Evolutionary conservation across 2,329 filamentous ascomycete species (phyloP).

Genomic region (Ascocoryne sarcoides): DNA sequence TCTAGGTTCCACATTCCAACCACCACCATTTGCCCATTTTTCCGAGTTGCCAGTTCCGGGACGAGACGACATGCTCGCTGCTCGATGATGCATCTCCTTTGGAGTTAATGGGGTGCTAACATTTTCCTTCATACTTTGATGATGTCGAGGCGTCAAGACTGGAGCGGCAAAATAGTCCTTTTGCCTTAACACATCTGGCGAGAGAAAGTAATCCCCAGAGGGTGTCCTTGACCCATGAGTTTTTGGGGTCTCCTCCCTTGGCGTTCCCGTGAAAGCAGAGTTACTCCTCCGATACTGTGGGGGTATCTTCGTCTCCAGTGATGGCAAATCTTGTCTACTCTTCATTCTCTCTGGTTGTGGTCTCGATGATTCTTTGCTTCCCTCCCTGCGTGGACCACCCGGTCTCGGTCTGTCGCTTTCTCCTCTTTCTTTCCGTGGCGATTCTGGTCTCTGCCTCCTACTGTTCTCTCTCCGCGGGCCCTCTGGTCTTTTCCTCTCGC

Average conservation of each 20-base stretch:
- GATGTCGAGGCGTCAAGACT: conserved; percentile 30
- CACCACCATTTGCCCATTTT: conserved; percentile 12
- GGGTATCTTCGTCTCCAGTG: conserved; percentile 27
- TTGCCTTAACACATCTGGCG: conserved; percentile 35
- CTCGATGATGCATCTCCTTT: conserved; percentile 20
- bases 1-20: neutral
- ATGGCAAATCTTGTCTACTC: conserved; percentile 27
- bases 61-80: conserved; percentile 13
- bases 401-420: neutral
- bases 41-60: conserved; percentile 16
- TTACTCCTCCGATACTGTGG: conserved; percentile 25
- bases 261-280: conserved; percentile 19
- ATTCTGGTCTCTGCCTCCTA: neutral
- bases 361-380: conserved; percentile 4
- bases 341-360: conserved; percentile 15
- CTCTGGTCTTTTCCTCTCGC: neutral
- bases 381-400: neutral
- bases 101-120: conserved; percentile 23
- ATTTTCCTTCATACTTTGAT: conserved; percentile 26
- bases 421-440: neutral
- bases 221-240: conserved; percentile 13
- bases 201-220: conserved; percentile 34
- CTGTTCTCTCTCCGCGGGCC: neutral
- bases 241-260: conserved; percentile 24
- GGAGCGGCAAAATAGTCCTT: conserved; percentile 18